A percentile compares a stretch with the other conserved stretches of the same genome.
Evolutionary conservation across 2,329 filamentous ascomycete genomes (phyloP).

Genomic region (Harringtonia aguacate): DNA sequence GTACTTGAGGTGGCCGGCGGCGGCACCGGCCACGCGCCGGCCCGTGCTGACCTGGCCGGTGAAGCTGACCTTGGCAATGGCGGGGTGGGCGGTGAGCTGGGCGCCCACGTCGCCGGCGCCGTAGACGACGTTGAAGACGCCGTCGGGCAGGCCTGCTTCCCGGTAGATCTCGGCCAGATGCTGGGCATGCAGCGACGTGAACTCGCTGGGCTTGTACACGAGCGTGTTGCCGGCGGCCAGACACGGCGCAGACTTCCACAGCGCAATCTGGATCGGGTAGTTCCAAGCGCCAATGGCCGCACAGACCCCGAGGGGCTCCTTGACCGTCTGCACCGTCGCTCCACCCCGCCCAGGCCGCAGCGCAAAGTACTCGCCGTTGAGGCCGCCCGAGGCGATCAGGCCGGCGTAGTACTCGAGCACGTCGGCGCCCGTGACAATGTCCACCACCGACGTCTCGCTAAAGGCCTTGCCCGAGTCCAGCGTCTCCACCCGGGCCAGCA

Average conservation of each 20-base stretch:
- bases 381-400: conserved; percentile 18
- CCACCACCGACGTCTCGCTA: conserved; percentile 74
- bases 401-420: conserved; percentile 30
- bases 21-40: conserved; percentile 50
- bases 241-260: conserved; percentile 29
- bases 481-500: conserved; percentile 69
- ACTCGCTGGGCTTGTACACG: conserved; percentile 33
- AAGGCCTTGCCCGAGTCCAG: conserved; percentile 79
- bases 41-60: conserved; percentile 60
- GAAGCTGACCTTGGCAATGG: conserved; percentile 56
- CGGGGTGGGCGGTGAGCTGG: conserved; percentile 10
- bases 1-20: conserved; percentile 52
- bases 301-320: conserved; percentile 22
- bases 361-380: conserved; percentile 23
- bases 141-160: conserved; percentile 31
- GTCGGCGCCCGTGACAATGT: conserved; percentile 42
- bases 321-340: conserved; percentile 27
- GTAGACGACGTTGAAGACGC: conserved; percentile 30
- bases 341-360: conserved; percentile 30
- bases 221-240: conserved; percentile 32
- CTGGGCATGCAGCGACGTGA: conserved; percentile 26
- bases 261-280: conserved; percentile 23
- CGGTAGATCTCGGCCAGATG: conserved; percentile 25
- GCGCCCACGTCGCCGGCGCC: conserved; percentile 24
- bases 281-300: conserved; percentile 29